Base-by-base conservation (phyloP, 176 grass and related monocot species). In the Triticum timopheevii region DNA sequence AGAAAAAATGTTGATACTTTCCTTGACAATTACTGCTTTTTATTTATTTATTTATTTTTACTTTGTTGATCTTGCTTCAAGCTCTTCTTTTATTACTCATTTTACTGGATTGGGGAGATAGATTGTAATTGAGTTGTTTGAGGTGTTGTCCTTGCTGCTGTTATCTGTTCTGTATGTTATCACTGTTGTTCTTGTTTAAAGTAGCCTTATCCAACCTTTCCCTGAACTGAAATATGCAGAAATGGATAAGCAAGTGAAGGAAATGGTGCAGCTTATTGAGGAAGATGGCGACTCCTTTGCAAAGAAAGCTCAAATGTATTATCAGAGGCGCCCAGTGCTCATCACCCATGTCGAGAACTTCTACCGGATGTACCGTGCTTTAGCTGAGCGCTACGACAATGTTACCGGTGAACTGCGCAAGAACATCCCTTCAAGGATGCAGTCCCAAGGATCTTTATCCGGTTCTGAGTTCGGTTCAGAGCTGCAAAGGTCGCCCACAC, bases 251-350 rank as follows among this genome's bases (percentile, higher is more conserved):
- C 77, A 86, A 82, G 90, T 95, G 71, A 92, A 95, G 49, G 90
- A 95, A 71, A 95, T 91, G 90, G 88, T 95, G 56, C 91, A 92
- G 79, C 84, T 95, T 22, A 92, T 92, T 1, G 90, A 92, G 82
- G 90, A 92, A 38, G 90, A 95, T 4, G 93, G 90, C 0, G 93
- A 92, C 39, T 95, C 90, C 1, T 95, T 92, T 22, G 90, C 90
- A 10, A 92, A 91, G 86, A 95, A 92, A 89, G 90, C 90, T 15
- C 88, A 95, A n/a, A 95, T 92, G 88, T 92, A 95, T 65, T 95
- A 95, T 8, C 85, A 92, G 86, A 95, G 83, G 77, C 93, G 90
- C 54, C 93, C 93, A 0, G 27, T 90, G 86, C 86, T 95, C 47
- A 11, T 95, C 35, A 89, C 77, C 49, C 88, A 92, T 13, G 93